Base-by-base conservation (phyloP, 225 moss, liverwort and hornwort species). In the Pleurozium schreberi region DNA sequence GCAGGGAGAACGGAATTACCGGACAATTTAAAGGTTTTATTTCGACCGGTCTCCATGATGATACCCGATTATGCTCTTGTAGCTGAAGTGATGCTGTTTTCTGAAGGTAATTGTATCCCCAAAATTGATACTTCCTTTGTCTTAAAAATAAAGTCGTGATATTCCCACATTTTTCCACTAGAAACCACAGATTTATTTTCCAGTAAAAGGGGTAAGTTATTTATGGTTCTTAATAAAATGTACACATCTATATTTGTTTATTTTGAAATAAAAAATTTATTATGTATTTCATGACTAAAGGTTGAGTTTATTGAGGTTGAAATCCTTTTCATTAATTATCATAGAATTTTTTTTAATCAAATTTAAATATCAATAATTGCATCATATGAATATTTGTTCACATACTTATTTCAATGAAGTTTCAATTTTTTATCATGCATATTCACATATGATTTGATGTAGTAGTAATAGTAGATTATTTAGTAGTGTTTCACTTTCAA, bases 11-110 rank as follows among this genome's bases (percentile, higher is more conserved):
- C 96, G 0, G 98, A 98, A 88, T 69, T 98, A 67, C 98, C 98
- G 0, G 98, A 98, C 55, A 98, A 98, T 87, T 86, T 98, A 52
- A 98, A 96, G 65, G 98, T 98, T 85, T 84, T 98, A 6, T 98
- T 98, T 47, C 94, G 98, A 45, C 96, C 98, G 0, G 98, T 98
- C 3, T 98, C 98, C 4, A 98, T 98, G 98, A 98, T 98, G 98
- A 98, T 98, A 66, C 98, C 98, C 0, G 98, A 98, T 79, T 98
- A 98, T 64, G 96, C 98, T 66, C 90, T 98, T 67, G 98, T 98
- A 8, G 98, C 98, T 0, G 96, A 98, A 91, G 98, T 98, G 2
- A 98, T 98, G 98, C 83, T 98, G 14, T 98, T 98, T 58, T 98
- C 98, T 4, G 98, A 98, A 90, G 98, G 98, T 90, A 26, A 14